phyloP scores from a whole-genome alignment of 2,329 filamentous ascomycete species.

The Chrysosporium queenslandicum region DNA sequence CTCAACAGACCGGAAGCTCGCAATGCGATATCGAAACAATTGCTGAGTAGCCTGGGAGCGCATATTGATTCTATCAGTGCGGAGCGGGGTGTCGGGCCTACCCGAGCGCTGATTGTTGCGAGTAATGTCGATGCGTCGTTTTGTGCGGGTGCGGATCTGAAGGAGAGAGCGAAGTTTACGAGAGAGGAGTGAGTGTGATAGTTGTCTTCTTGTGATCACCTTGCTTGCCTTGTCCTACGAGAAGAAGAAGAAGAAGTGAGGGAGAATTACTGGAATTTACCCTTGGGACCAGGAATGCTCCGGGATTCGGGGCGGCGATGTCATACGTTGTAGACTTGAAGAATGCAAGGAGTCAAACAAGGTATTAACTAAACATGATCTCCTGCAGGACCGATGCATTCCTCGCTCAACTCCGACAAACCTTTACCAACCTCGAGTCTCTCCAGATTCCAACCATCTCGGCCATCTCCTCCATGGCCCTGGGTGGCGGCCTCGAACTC shows the following conservation, averaged over 20 bases:
- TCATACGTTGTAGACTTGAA: not conserved
- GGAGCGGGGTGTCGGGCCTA: conserved; percentile 49
- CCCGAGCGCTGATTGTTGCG: conserved; percentile 71
- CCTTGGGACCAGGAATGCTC: too few relatives aligned
- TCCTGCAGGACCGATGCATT: conserved; percentile 62
- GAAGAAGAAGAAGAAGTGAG: not conserved
- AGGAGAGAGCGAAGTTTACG: conserved; percentile 70
- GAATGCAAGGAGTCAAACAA: not conserved
- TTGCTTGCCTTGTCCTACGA: not conserved
- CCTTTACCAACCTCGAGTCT: conserved; percentile 60
- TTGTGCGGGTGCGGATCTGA: conserved; percentile 89
- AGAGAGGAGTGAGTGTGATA: conserved; percentile 57
- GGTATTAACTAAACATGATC: conserved; percentile 2
- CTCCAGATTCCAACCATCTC: conserved; percentile 86
- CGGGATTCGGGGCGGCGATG: too few relatives aligned
- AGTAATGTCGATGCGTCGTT: conserved; percentile 81
- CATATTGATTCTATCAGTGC: conserved; percentile 63
- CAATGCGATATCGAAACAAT: conserved; percentile 76
- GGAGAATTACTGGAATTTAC: too few relatives aligned
- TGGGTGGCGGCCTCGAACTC: conserved; percentile 89
- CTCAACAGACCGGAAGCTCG: conserved; percentile 75
- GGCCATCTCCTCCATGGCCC: conserved; percentile 72
- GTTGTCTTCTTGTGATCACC: not conserved
- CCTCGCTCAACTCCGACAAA: conserved; percentile 62
- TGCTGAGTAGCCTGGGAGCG: conserved; percentile 60